phyloP scores from a whole-genome alignment of 2,329 filamentous ascomycete genomes.

The Talaromyces rugulosus region DNA sequence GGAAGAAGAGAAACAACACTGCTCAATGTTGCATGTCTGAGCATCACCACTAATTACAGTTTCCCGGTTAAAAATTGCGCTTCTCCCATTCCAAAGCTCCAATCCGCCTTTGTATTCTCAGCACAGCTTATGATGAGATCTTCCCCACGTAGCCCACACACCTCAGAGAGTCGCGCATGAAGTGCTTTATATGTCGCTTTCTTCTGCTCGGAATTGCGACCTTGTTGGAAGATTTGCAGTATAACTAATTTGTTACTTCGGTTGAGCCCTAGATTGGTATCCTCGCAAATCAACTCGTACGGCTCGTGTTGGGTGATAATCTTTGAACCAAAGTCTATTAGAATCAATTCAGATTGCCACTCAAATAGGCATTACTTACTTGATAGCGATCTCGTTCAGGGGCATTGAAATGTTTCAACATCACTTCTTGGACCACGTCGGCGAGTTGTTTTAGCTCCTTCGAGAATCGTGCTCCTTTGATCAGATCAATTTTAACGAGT shows the following conservation, averaged over 20 bases:
- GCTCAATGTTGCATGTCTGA: too few species aligned
- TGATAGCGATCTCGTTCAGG: too few species aligned
- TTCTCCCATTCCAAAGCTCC: slow-evolving; percentile 27
- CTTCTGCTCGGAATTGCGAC: slow-evolving; percentile 23
- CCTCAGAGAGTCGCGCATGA: slow-evolving; percentile 8
- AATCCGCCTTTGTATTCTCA: slow-evolving; percentile 25
- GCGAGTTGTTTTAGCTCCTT: too few species aligned
- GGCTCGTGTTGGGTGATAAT: slow-evolving; percentile 30
- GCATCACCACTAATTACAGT: too few species aligned
- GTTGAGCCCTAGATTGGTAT: slow-evolving; percentile 23
- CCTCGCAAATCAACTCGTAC: slow-evolving; percentile 29
- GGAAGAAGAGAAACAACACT: too few species aligned
- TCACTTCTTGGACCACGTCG: too few species aligned
- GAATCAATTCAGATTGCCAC: background rate
- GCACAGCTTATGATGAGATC: slow-evolving; percentile 25
- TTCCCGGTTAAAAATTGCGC: slow-evolving; percentile 25
- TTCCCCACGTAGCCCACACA: slow-evolving; percentile 16
- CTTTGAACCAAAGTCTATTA: slow-evolving; percentile 8
- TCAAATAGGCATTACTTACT: too few species aligned
- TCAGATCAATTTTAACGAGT: too few species aligned
- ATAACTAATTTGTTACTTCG: slow-evolving; percentile 25
- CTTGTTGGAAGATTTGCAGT: slow-evolving; percentile 31
- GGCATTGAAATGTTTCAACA: too few species aligned
- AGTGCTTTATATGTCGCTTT: slow-evolving; percentile 20
- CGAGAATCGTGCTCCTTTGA: too few species aligned